Percentiles rank a stretch among this genome's conserved stretches.
Conservation (phyloP, 148 eudicot genomes). For the Bassia scoparia region DNA sequence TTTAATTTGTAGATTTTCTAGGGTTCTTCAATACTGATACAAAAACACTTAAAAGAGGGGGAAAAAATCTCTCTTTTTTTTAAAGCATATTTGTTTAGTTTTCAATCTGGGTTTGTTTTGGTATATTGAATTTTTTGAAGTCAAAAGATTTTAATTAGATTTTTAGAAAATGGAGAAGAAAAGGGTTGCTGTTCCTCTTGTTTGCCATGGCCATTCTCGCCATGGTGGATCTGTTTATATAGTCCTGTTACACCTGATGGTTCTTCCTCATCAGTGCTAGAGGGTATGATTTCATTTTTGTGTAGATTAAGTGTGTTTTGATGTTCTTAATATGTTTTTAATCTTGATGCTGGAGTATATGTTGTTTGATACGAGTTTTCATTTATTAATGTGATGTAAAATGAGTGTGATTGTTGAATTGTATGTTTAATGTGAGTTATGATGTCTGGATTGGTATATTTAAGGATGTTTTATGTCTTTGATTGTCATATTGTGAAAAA, state of each 20-base stretch:
- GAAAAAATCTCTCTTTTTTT: neutral
- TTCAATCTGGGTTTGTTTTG: slow-evolving; percentile 26
- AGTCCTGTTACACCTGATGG: slow-evolving; percentile 86
- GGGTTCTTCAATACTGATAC: slow-evolving; percentile 18
- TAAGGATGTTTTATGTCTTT: neutral
- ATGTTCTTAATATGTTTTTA: neutral
- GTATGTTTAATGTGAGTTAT: neutral
- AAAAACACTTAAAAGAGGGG: slow-evolving; percentile 5
- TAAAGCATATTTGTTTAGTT: slow-evolving; percentile 4
- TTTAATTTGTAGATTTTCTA: slow-evolving; percentile 21
- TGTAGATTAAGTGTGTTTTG: neutral
- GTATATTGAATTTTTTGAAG: slow-evolving; percentile 12
- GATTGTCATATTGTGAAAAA: neutral
- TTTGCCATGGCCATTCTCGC: slow-evolving; percentile 88
- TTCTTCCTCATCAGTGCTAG: slow-evolving; percentile 84
- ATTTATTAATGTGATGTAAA: too few relatives aligned
- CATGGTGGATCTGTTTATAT: slow-evolving; percentile 86
- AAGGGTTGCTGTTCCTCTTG: slow-evolving; percentile 63
- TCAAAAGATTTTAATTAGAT: slow-evolving; percentile 3
- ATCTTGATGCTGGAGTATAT: too few relatives aligned
- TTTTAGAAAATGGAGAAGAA: slow-evolving; percentile 28
- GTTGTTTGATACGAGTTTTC: too few relatives aligned
- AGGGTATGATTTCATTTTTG: slow-evolving; percentile 41
- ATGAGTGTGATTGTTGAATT: too few relatives aligned
- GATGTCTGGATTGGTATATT: neutral